Base-by-base conservation (phyloP, 768 basidiomycete genomes). In the Boletus subparvulus region DNA sequence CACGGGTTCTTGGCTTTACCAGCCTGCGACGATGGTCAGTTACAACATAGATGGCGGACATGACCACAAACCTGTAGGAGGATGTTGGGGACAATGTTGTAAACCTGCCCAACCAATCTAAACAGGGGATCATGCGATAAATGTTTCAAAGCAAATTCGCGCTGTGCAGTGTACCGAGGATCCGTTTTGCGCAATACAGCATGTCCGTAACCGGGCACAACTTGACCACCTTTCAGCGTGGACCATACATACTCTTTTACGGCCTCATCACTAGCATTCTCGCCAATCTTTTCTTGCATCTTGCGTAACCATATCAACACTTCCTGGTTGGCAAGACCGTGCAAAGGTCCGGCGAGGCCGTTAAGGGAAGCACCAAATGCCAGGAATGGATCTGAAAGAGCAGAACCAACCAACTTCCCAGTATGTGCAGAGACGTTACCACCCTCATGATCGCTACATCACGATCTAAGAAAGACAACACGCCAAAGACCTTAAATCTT, bases 351-450 rank as follows among this genome's bases (percentile, higher is more conserved):
- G 46, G 96, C 96, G 42, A 98, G 87, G 77, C 96, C 96, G 65
- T 96, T 96, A 58, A 98, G 79, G 33, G 94, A 90, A 47, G 96
- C 96, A 56, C 83, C 85, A 71, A 92, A 98, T 6, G 95, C 83
- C 26, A 98, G 85, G 92, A 97, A 98, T 52, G 96, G 96, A 72
- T 98, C 96, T 0, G 95, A 95, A 55, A 98, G 88, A 50, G 96
- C 95, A 52, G 94, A 94, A 53, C 92, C 93, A 61, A 95, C 94
- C 21, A 94, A 81, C 74, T 95, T 92, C 55, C 91, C 91, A 21
- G 93, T 90, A 79, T 95, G 93, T 2, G 93, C 94, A 50, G 96
- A 98, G 59, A 98, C 96, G 65, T 98, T 98, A 44, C 96, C 96
- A 72, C 96, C 96, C 75, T 98, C 96, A 76, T 98, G 96, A 70